phyloP scores from a whole-genome alignment of 352 stramenopile species.

The Globisporangium middletonii region DNA sequence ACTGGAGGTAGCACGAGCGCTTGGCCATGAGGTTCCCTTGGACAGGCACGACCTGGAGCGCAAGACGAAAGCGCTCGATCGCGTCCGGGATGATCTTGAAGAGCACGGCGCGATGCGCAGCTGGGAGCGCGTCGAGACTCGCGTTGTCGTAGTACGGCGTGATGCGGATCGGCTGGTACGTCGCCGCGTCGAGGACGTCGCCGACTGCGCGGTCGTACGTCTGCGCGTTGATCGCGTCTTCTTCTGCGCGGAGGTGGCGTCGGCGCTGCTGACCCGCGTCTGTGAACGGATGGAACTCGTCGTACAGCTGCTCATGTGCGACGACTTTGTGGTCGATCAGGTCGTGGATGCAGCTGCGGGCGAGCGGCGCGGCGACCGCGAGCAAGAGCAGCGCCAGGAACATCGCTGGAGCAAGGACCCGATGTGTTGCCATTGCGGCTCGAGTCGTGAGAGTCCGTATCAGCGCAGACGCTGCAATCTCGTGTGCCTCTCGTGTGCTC shows the following conservation, averaged over 20 bases:
- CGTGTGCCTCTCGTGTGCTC: background rate
- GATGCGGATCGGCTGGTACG: conserved; percentile 54
- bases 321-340: conserved; percentile 17
- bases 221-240: conserved; percentile 20
- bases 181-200: conserved; percentile 8
- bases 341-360: conserved; percentile 18
- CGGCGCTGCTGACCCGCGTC: conserved; percentile 1
- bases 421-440: background rate
- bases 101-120: conserved; percentile 30
- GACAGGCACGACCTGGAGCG: conserved; percentile 58
- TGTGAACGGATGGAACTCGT: conserved; percentile 12
- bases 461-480: too few relatives aligned
- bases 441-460: too few relatives aligned
- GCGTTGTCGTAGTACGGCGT: conserved; percentile 57
- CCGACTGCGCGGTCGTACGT: conserved; percentile 34
- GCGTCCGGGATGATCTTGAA: conserved; percentile 60
- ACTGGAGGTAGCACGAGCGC: conserved; percentile 52
- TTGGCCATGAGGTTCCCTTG: conserved; percentile 54
- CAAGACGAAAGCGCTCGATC: conserved; percentile 45
- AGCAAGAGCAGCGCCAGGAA: conserved; percentile 2
- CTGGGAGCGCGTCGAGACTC: conserved; percentile 30
- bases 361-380: background rate
- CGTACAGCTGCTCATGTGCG: conserved; percentile 12
- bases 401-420: background rate
- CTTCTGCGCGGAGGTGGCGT: conserved; percentile 2